A percentile compares a stretch with the other conserved stretches of the same genome.
Conservation (phyloP, 305 asterid genomes). For the Fraxinus angustifolia region DNA sequence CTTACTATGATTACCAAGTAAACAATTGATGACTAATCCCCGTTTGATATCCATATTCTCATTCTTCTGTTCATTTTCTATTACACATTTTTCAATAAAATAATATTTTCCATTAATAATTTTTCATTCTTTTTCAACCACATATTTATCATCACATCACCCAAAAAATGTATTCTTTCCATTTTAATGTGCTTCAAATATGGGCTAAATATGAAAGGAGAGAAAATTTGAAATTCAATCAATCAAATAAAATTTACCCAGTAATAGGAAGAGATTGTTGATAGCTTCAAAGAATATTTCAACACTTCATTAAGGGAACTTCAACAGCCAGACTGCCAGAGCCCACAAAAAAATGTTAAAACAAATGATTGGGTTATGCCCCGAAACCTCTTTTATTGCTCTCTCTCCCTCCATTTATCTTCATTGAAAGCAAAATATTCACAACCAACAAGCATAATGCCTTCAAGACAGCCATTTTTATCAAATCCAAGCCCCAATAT, state of each 20-base stretch:
- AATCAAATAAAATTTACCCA: background rate
- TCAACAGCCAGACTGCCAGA: background rate
- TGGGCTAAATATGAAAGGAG: background rate
- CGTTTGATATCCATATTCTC: no score
- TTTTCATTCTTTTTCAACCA: no score
- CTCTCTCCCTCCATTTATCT: conserved; percentile 29
- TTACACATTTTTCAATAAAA: no score
- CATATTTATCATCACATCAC: no score
- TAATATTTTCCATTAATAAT: no score
- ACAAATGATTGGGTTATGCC: background rate
- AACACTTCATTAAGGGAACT: background rate
- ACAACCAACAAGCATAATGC: conserved; percentile 39
- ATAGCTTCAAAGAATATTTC: background rate
- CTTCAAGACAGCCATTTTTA: conserved; percentile 57
- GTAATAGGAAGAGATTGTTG: background rate
- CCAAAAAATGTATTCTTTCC: no score
- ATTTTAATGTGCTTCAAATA: no score
- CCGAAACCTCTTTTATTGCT: conserved; percentile 16
- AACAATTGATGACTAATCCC: background rate
- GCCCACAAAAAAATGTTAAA: background rate
- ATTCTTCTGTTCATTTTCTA: no score
- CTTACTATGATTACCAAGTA: background rate
- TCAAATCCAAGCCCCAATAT: conserved; percentile 44
- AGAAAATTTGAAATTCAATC: background rate
- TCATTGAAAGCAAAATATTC: conserved; percentile 45